Evolutionary conservation across 1,284 basidiomycete species (phyloP), one percentile per base, ranked within the genome.

Genomic region (Cutaneotrichosporon cavernicola): DNA sequence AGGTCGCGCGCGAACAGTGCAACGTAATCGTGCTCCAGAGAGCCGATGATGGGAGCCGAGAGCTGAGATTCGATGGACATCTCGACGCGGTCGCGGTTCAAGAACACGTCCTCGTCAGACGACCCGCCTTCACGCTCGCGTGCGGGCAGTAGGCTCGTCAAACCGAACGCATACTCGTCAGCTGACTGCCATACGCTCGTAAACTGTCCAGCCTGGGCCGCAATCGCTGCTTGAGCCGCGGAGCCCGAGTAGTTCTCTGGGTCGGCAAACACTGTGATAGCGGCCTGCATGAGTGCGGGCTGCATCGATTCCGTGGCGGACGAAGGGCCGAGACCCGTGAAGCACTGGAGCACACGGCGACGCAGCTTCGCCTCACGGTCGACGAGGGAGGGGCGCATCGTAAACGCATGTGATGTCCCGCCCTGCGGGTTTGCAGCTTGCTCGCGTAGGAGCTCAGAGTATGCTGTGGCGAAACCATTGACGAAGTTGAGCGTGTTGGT

Each of bases 161-260:
- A 87, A 4, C 96, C 97, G 80, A 92, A 96, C 0, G 90, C 94
- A 77, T 94, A 96, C 0, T 92, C 92, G 76, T 98, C 96, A 0
- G 85, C 83, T 62, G 87, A 86, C 65, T 90, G 86, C 96, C 97
- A 98, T 8, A 99, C 85, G 14, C 85, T 87, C 5, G 87, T 88
- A 76, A 97, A 96, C 1, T 87, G 85, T 5, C 93, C 94, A 0
- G 92, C 85, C 40, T 91, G 92, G 0, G 91, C 89, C 0, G 90
- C 90, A 66, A 97, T 97, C 0, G 93, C 91, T 0, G 95, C 94
- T 79, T 98, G 96, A 7, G 97, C 86, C 0, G 89, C 88, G 1
- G 91, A 93, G 0, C 90, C 92, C 11, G 82, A 79, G 72, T 84
- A 84, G 52, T 81, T 81, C 36, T 86, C 84, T 0, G 91, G 88